phyloP scores from a whole-genome alignment of 1,284 basidiomycete genomes.

The Heterobasidion parviporum region DNA sequence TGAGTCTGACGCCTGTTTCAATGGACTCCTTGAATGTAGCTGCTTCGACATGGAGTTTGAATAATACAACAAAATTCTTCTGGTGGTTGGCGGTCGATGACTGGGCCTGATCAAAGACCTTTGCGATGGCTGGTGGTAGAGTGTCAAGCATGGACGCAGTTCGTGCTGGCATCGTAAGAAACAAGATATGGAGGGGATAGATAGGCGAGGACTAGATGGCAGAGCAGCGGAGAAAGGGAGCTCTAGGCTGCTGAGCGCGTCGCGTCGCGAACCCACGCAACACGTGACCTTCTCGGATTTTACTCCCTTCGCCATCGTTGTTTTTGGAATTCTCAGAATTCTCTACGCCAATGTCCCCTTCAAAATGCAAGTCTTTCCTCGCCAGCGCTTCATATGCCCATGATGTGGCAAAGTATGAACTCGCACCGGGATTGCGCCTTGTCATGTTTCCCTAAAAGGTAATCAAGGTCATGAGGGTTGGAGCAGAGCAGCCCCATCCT shows the following conservation, averaged over 20 bases:
- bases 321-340: background rate
- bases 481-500: background rate
- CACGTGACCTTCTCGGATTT: background rate
- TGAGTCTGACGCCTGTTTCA: constrained; percentile 48
- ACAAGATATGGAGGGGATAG: background rate
- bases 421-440: background rate
- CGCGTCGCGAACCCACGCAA: background rate
- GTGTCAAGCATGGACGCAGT: constrained; percentile 20
- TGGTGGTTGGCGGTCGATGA: constrained; percentile 78
- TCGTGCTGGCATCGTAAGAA: constrained; percentile 22
- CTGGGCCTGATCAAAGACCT: constrained; percentile 81
- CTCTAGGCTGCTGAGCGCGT: background rate
- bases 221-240: background rate
- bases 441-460: background rate
- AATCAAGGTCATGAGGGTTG: background rate
- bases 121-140: constrained; percentile 30
- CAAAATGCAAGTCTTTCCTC: background rate
- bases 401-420: background rate
- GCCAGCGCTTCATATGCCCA: background rate
- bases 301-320: background rate
- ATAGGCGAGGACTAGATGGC: background rate
- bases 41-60: constrained; percentile 74
- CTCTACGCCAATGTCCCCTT: background rate
- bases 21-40: constrained; percentile 47
- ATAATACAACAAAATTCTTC: constrained; percentile 85